Evolutionary conservation across 2,329 filamentous ascomycete species (phyloP).

Genomic region (Scedosporium aurantiacum): DNA sequence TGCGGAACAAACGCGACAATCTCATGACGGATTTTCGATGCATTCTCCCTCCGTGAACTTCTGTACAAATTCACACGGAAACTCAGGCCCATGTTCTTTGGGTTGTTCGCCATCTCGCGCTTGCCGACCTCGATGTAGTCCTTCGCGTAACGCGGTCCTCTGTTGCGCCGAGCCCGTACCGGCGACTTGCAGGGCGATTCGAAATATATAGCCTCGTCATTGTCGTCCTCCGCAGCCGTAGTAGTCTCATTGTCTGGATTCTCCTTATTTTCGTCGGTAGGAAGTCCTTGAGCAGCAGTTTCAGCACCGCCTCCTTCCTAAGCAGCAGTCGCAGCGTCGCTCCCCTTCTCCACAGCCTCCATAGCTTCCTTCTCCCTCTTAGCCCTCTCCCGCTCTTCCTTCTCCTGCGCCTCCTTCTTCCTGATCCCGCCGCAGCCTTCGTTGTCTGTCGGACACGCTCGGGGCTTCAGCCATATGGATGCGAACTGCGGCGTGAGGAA

Average conservation of each 20-base stretch:
- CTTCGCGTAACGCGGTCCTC: too few species aligned
- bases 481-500: not conserved
- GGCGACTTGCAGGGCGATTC: too few species aligned
- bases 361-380: not conserved
- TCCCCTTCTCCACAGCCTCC: not conserved
- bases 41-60: too few species aligned
- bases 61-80: too few species aligned
- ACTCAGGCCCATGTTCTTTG: too few species aligned
- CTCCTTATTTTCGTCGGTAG: not conserved
- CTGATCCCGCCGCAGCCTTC: slow-evolving; percentile 3
- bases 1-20: not conserved
- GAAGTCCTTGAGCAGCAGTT: not conserved
- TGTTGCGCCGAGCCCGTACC: too few species aligned
- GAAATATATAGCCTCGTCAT: not conserved
- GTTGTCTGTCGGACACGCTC: slow-evolving; percentile 2
- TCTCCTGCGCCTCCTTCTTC: not conserved
- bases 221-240: not conserved
- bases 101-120: too few species aligned
- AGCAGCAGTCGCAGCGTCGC: not conserved
- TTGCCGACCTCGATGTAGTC: too few species aligned
- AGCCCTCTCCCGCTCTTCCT: not conserved
- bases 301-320: not conserved
- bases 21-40: not conserved
- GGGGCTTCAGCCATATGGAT: not conserved
- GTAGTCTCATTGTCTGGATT: not conserved